Evolutionary conservation across 2,329 filamentous ascomycete genomes (phyloP).

Genomic region (Didymella pinodella): DNA sequence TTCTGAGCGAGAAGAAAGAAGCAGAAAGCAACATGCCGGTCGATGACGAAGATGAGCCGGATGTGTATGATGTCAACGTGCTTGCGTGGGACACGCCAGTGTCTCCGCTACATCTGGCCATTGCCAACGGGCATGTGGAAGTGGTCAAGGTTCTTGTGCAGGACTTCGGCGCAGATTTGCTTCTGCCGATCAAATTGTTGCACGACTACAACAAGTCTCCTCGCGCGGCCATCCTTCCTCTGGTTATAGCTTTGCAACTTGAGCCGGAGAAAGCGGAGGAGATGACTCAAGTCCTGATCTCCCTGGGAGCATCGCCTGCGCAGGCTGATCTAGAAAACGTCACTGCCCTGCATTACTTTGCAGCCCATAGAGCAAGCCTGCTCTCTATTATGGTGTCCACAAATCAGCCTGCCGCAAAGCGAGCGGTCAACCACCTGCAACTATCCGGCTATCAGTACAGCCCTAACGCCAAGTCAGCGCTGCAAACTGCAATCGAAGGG

Average conservation of each 20-base stretch:
- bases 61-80: conserved; percentile 80
- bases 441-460: conserved; percentile 50
- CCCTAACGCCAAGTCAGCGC: conserved; percentile 55
- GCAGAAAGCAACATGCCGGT: conserved; percentile 60
- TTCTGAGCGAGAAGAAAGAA: conserved; percentile 54
- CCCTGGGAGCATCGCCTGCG: conserved; percentile 74
- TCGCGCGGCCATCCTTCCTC: conserved; percentile 70
- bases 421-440: conserved; percentile 72
- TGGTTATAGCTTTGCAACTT: conserved; percentile 72
- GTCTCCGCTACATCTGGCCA: conserved; percentile 80
- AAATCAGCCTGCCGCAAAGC: conserved; percentile 68
- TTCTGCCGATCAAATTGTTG: conserved; percentile 75
- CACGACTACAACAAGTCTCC: conserved; percentile 58
- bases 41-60: conserved; percentile 70
- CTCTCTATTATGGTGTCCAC: conserved; percentile 60
- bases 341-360: conserved; percentile 67
- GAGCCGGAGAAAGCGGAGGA: conserved; percentile 68
- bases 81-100: conserved; percentile 80
- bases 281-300: conserved; percentile 71
- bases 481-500: conserved; percentile 62
- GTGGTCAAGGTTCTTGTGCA: conserved; percentile 72
- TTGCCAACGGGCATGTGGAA: conserved; percentile 73
- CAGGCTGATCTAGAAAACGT: conserved; percentile 72
- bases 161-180: conserved; percentile 77
- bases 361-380: conserved; percentile 24